Evolutionary conservation across 371 early-diverging fungal species (phyloP), one percentile per base, ranked within the genome.

Genomic region (Mucor mucedo): DNA sequence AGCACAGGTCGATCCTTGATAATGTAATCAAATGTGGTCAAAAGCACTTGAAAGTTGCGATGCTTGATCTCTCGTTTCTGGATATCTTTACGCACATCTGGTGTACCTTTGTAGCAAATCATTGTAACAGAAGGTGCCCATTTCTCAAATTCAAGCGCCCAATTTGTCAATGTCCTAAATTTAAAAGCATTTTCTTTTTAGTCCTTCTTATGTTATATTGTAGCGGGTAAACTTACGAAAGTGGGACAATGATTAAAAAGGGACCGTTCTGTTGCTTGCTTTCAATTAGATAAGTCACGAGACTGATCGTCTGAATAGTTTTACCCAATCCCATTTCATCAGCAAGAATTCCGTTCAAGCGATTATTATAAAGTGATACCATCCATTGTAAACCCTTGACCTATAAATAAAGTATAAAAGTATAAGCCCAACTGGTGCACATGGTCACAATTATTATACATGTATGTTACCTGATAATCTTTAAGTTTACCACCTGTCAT

Each of bases 301-400:
- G 83, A 42, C 98, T 94, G 52, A 99, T 95, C 5, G 99, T 98
- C 77, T 99, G 99, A 62, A 99, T 94, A 3, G 97, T 96, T 80
- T 97, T 96, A 28, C 96, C 97, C 13, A 97, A 75, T 32, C 97
- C 96, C 99, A 98, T 99, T 84, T 99, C 99, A 77, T 99, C 99
- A 0, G 98, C 98, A 68, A 99, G 75, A 63, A 99, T 99, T 41
- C 99, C 99, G 77, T 97, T 97, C 68, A 96, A 75, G 35, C 91
- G 77, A 71, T 98, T 98, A 73, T 98, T 96, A 84, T 98, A 99
- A 42, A 99, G 79, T 10, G 97, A 95, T 13, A 96, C 90, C 91
- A 99, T 95, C 99, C 99, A 99, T 80, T 99, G 91, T 7, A 99
- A 84, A 48, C 99, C 99, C 72, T 95, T 96, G 71, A 99, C 62